Percentiles rank a stretch among this genome's conserved stretches.
Conservation (phyloP, 306 rosid species). For the Carpinus viminea region DNA sequence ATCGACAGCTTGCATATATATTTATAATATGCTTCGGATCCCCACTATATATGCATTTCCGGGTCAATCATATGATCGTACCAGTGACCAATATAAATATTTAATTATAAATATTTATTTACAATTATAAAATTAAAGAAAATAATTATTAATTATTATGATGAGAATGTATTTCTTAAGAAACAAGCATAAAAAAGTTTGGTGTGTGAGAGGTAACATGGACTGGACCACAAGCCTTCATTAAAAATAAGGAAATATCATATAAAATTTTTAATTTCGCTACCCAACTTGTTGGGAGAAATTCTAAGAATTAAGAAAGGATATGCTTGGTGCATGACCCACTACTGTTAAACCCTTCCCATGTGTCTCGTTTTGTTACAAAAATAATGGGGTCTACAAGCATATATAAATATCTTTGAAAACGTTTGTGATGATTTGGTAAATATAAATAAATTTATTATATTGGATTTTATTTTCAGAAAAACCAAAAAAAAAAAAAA, state of each 20-base stretch:
- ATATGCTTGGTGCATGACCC: constrained; percentile 16
- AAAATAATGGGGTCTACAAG: constrained; percentile 27
- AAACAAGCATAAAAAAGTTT: constrained; percentile 9
- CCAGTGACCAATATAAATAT: constrained; percentile 21
- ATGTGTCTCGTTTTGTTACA: constrained; percentile 28
- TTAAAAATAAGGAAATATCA: constrained; percentile 18
- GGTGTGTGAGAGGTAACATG: constrained; percentile 10
- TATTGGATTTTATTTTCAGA: background rate
- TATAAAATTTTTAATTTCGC: background rate
- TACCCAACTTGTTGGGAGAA: constrained; percentile 34
- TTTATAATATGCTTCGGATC: background rate
- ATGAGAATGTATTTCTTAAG: background rate
- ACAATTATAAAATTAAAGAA: background rate
- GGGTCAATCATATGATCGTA: constrained; percentile 24
- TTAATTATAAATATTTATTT: background rate
- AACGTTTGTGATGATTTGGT: constrained; percentile 21
- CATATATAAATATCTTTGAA: constrained; percentile 24
- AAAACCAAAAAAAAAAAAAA: background rate
- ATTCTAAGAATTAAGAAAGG: constrained; percentile 21
- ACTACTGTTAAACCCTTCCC: constrained; percentile 9
- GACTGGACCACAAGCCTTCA: constrained; percentile 26
- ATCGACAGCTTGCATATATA: constrained; percentile 1
- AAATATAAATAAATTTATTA: constrained; percentile 7
- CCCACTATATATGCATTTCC: background rate
- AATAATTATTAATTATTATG: background rate